Evolutionary conservation across 495 filamentous ascomycete genomes (phyloP), one percentile per base, ranked within the genome.

Genomic region (Tetracladium marchalianum): DNA sequence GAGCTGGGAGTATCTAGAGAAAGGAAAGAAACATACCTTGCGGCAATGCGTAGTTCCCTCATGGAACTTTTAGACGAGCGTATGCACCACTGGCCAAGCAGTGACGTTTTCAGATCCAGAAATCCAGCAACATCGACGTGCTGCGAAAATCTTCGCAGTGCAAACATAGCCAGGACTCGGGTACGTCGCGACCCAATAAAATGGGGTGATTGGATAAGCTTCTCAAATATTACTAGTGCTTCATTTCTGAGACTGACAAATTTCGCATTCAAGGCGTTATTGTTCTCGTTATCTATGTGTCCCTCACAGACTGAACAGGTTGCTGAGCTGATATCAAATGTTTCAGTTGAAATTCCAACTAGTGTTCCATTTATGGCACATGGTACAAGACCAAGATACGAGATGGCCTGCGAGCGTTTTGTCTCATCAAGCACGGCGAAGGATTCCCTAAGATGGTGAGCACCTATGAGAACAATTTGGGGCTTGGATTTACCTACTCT

Each of bases 11-110:
- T 7, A 27, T 32, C 40, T 22, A 34, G 41, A 44, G 19, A 44
- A 31, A 18, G 39, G 35, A 7, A 43, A 31, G 51, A 44, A 77
- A 37, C 39, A 43, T 55, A 58, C 56, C 56, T 85, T 53, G 88
- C 84, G 19, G 82, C 84, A 57, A 95, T 73, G 11, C 92, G 81
- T 41, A 97, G 67, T 57, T 97, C 92, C 57, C 92, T 77, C 17
- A 84, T 62, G 6, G 90, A 90, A 58, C 89, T 95, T 39, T 77
- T 75, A 16, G 95, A 66, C 2, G 84, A 87, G 46, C 80, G 73
- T 1, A 97, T 61, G 56, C 87, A 92, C 72, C 85, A 88, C 55
- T 87, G 79, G 0, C 87, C 89, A 35, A 84, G 66, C 0, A 62
- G 49, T 7, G 84, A 87, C 5, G 56, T 66, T 34, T 76, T 72